Evolutionary conservation across 2,329 filamentous ascomycete species (phyloP).

Genomic region (Colletotrichum navitas): DNA sequence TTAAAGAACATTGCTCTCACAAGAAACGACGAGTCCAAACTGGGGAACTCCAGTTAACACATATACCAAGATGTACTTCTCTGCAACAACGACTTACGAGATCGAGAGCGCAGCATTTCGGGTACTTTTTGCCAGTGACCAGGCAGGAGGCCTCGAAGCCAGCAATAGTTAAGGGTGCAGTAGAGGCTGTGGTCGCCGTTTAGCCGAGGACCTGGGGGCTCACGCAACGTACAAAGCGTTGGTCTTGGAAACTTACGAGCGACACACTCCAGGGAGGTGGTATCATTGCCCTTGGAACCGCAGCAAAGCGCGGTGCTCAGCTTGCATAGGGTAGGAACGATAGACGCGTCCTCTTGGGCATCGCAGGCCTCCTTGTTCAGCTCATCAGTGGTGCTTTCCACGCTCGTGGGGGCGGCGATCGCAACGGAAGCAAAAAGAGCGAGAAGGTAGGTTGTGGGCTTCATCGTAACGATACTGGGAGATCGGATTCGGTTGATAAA

Average conservation of each 20-base stretch:
- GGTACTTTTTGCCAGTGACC: neutral
- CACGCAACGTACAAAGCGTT: too few species aligned
- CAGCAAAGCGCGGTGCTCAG: constrained; percentile 15
- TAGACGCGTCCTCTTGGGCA: neutral
- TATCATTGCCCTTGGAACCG: neutral
- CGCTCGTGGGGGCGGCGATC: constrained; percentile 13
- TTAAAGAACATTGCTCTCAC: neutral
- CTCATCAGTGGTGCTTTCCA: neutral
- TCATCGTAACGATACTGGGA: constrained; percentile 23
- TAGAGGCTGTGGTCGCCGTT: neutral
- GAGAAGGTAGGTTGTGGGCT: neutral
- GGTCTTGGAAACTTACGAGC: constrained; percentile 3
- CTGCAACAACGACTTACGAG: constrained; percentile 1
- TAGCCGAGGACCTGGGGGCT: neutral
- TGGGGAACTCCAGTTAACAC: neutral
- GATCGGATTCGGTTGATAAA: neutral
- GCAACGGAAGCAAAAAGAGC: constrained; percentile 6
- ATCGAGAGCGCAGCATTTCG: constrained; percentile 19
- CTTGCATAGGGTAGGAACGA: neutral
- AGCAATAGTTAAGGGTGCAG: neutral
- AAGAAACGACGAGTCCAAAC: neutral
- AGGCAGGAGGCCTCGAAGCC: constrained; percentile 7
- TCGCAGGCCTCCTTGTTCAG: constrained; percentile 1
- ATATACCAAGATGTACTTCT: neutral
- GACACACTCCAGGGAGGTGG: neutral